Evolutionary conservation across 768 basidiomycete genomes (phyloP), one percentile per base, ranked within the genome.

Genomic region (Chalciporus chontae): DNA sequence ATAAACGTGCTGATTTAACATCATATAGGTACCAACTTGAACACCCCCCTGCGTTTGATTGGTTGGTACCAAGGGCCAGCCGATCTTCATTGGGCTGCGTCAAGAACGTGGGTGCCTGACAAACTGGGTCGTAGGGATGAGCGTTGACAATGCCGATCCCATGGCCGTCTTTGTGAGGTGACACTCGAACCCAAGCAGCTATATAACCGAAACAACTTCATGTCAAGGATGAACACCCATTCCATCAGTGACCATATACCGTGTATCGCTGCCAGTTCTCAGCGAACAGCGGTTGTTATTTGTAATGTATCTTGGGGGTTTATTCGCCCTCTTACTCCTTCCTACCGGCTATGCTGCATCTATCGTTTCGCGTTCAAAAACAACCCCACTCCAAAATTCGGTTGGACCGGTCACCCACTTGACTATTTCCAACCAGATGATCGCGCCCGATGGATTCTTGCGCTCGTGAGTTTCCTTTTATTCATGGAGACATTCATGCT

Each of bases 391-490:
- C 8, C 27, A 44, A 0, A 17, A 48, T 26, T 36, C 18, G 14
- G 48, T 64, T 10, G 63, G 63, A 23, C 36, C 62, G 3, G 26
- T 27, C 24, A 53, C 60, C 19, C 63, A 71, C 29, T 19, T 79
- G 6, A 59, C 62, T n/a, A 69, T 79, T 24, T 62, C 65, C 5
- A 78, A 77, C 57, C 55, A 54, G 21, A 40, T 54, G 23, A 71
- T 80, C 44, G 52, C 73, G 19, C 79, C 80, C 3, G 80, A 80
- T 68, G 77, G 79, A 17, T 78, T 75, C 51, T 54, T 53, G 43
- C 69, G 77, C 51, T 69, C 72, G 74, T 74, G 43, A 21, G 75
- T 64, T 47, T 8, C 34, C 39, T 36, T 34, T 40, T 2, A 8
- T 18, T 41, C n/a, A 7, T 4, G 15, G n/a, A 0, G 11, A 24